Conservation (phyloP, 768 basidiomycete genomes). For the Suillus cothurnatus region DNA sequence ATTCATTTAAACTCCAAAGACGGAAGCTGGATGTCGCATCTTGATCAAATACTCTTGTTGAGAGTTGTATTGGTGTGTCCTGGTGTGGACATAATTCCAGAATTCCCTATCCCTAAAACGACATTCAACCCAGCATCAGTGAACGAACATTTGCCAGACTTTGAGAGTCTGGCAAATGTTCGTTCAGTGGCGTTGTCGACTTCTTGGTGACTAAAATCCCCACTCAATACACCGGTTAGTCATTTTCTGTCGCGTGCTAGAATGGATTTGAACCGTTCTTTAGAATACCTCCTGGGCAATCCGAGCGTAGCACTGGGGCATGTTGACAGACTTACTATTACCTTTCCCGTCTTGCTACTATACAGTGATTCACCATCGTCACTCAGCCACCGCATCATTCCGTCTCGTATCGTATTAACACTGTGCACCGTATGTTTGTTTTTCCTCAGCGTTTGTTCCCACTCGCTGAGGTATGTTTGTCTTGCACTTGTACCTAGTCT, state of each 20-base stretch:
- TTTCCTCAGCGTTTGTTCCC: no score
- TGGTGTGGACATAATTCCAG: slow-evolving; percentile 23
- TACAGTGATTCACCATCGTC: no score
- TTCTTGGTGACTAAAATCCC: slow-evolving; percentile 14
- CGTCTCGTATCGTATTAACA: no score
- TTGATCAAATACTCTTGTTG: neutral
- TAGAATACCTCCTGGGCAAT: slow-evolving; percentile 16
- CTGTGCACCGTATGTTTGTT: no score
- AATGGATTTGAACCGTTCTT: slow-evolving; percentile 2
- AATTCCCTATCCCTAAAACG: slow-evolving; percentile 24
- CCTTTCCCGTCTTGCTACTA: no score
- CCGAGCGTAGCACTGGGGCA: slow-evolving; percentile 6
- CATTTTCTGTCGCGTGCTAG: neutral
- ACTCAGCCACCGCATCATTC: no score
- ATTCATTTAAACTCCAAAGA: neutral
- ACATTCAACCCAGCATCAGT: slow-evolving; percentile 4
- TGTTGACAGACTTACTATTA: no score
- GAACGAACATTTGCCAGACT: no score
- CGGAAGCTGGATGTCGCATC: neutral
- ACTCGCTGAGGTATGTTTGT: no score
- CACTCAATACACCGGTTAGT: slow-evolving; percentile 12
- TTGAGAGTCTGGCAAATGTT: slow-evolving; percentile 17
- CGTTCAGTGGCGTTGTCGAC: slow-evolving; percentile 21
- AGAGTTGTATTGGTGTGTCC: slow-evolving; percentile 10
- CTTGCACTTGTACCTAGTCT: no score